A percentile compares a stretch with the other conserved stretches of the same genome.
These are phyloP conservation scores for Peronosclerospora sorghi DNA, from an alignment of 352 stramenopile genomes.

Conservation along the genomic window DNA sequence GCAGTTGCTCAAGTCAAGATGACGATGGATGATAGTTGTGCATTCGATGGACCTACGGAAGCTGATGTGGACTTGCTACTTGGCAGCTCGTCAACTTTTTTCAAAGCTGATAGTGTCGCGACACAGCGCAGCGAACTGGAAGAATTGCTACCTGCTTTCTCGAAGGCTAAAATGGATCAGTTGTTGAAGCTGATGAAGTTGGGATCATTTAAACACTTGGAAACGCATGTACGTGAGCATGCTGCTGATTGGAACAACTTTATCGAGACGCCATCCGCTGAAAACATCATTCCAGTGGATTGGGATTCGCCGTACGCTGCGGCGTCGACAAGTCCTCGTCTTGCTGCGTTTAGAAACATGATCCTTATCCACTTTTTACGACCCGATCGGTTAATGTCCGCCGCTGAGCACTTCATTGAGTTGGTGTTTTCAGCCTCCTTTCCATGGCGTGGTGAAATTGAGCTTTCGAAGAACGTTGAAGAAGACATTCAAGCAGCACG, in stretches of 20 bases:
- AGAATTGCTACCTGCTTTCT: constrained; percentile 43
- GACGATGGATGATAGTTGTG: constrained; percentile 12
- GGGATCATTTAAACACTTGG: constrained; percentile 69
- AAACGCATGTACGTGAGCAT: constrained; percentile 55
- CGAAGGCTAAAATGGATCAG: constrained; percentile 66
- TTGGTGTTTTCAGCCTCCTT: constrained; percentile 87
- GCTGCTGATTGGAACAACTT: constrained; percentile 67
- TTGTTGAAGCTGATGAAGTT: constrained; percentile 72
- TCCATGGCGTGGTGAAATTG: constrained; percentile 90
- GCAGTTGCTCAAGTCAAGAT: constrained; percentile 20
- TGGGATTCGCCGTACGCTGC: constrained; percentile 46
- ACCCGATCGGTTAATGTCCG: constrained; percentile 81
- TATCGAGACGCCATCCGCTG: constrained; percentile 59
- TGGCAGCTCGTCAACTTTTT: constrained; percentile 38
- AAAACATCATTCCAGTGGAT: constrained; percentile 51
- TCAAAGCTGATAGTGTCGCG: constrained; percentile 24
- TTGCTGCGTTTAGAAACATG: constrained; percentile 68
- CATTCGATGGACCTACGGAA: constrained; percentile 55
- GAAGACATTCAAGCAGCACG: constrained; percentile 83
- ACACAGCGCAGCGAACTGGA: constrained; percentile 35
- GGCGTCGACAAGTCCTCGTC: constrained; percentile 28
- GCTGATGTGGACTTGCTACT: constrained; percentile 67
- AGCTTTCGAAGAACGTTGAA: constrained; percentile 89
- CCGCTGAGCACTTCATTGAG: constrained; percentile 64
- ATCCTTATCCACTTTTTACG: constrained; percentile 81